Conservation (phyloP, 768 basidiomycete species). For the Trametes villosa region DNA sequence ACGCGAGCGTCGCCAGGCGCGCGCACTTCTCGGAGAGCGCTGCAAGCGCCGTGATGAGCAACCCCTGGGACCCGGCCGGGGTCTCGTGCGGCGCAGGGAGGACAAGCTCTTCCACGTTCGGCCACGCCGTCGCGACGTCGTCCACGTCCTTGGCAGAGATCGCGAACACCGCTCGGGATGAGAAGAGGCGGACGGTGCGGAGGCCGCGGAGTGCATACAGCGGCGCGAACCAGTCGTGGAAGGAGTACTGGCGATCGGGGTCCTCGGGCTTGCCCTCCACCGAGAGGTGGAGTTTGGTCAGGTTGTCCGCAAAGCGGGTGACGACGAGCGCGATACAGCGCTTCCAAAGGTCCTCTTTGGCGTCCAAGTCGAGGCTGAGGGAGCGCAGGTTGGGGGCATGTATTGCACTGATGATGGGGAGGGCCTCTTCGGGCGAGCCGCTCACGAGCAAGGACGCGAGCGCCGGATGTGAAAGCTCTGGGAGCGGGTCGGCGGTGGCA, state of each 20-base stretch:
- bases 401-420: background rate
- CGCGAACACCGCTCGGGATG: background rate
- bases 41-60: no score
- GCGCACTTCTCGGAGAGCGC: no score
- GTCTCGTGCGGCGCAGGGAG: no score
- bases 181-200: background rate
- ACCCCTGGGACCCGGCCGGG: no score
- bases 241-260: background rate
- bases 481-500: background rate
- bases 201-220: constrained; percentile 3
- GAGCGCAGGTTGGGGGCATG: background rate
- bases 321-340: background rate
- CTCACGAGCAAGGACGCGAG: background rate
- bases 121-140: constrained; percentile 4
- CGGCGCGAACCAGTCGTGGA: constrained; percentile 9
- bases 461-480: background rate
- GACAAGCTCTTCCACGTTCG: background rate
- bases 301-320: background rate
- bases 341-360: background rate
- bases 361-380: background rate
- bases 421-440: background rate
- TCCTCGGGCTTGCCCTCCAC: background rate
- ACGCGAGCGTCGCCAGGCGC: no score
- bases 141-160: background rate
- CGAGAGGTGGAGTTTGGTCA: background rate